These are phyloP conservation scores for Aspergillus ruber DNA, from an alignment of 2,329 filamentous ascomycete species.

Conservation along the genomic window DNA sequence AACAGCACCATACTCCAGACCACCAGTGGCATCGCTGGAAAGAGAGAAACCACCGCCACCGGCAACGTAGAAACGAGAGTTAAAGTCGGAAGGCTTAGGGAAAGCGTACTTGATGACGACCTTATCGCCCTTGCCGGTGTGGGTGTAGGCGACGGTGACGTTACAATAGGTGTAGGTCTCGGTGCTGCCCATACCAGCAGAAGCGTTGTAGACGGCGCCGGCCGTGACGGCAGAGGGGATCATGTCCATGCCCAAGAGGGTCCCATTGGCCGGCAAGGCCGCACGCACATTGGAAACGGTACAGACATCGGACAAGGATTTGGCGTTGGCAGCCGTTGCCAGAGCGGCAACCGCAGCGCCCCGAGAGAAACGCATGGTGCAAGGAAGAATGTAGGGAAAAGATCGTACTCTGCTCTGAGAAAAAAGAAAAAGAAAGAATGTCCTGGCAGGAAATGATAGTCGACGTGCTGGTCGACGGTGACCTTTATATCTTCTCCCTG, in stretches of 20 bases:
- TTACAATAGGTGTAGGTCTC: conserved; percentile 33
- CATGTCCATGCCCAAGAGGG: conserved; percentile 36
- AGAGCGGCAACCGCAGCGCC: conserved; percentile 14
- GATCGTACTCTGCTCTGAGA: no score
- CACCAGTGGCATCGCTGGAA: conserved; percentile 32
- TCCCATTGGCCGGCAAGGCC: conserved; percentile 38
- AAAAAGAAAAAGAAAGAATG: no score
- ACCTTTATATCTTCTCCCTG: no score
- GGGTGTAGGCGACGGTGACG: conserved; percentile 38
- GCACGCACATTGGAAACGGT: conserved; percentile 39
- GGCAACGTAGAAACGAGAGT: conserved; percentile 42
- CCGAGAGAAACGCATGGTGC: conserved; percentile 18
- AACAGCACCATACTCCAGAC: conserved; percentile 38
- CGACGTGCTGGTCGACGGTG: no score
- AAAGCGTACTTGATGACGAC: conserved; percentile 34
- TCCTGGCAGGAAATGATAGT: no score
- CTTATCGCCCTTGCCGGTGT: conserved; percentile 35
- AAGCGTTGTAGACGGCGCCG: conserved; percentile 32
- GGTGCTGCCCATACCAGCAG: conserved; percentile 17
- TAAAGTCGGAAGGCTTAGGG: conserved; percentile 31
- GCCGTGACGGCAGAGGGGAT: conserved; percentile 39
- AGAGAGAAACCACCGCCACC: conserved; percentile 42
- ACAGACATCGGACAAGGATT: conserved; percentile 37
- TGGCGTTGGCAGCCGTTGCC: conserved; percentile 24
- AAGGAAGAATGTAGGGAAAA: conserved; percentile 1